Base-by-base conservation (phyloP, 176 grass and related monocot species). In the Bolboschoenus planiculmis region DNA sequence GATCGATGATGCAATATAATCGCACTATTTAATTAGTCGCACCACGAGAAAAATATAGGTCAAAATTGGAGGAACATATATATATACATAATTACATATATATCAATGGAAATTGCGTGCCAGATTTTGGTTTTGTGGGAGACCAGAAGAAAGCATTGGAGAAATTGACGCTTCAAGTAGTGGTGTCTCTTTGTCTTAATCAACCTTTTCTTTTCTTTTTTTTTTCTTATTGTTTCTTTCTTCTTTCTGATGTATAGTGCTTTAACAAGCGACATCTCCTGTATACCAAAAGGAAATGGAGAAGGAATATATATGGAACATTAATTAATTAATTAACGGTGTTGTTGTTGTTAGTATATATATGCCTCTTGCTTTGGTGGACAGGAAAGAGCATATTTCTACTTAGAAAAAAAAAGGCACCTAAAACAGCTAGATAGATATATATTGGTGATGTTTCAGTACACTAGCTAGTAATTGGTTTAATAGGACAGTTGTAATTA, bases 91-190 rank as follows among this genome's bases (percentile, higher is more conserved):
- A n/a, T n/a, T n/a, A n/a, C n/a, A n/a, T n/a, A n/a, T n/a, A n/a
- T n/a, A n/a, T 80, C 15, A 82, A 48, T 63, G 30, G 21, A 82
- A 62, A 27, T 82, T 82, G 34, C 58, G 18, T 80, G 54, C 55
- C 5, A 80, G 50, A 62, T 18, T 82, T 82, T 65, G 79, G 59
- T 82, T 62, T 48, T 82, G 79, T 82, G 57, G 78, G 79, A 82
- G 79, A 64, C 58, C 37, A 21, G 37, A 20, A 64, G 15, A 62
- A 62, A 74, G 21, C 7, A n/a, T 47, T 74, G 23, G 40, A 65
- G 79, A 82, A 31, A 43, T 46, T 65, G 57, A 82, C 79, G 15
- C 56, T 82, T 82, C 4, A 76, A 76, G 42, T 76, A 76, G 42
- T 76, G 72, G 44, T 51, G 71, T 75, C 44, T 76, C 72, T 47